A percentile compares a stretch with the other conserved stretches of the same genome.
phyloP scores from a whole-genome alignment of 1,284 basidiomycete genomes.

The Polyporus tsugae region DNA sequence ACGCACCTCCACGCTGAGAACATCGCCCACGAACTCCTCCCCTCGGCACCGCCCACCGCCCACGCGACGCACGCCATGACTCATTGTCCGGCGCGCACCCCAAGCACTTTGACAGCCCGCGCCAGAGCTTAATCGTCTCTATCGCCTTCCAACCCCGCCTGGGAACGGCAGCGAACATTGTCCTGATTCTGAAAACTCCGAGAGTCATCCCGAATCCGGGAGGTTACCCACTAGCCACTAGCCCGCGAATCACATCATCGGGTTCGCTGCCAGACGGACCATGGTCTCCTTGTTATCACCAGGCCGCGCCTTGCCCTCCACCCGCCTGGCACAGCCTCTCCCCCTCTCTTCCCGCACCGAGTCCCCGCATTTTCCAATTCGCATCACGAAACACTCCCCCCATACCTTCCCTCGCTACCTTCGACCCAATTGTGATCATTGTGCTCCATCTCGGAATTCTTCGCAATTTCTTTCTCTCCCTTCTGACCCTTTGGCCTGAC shows the following conservation, averaged over 20 bases:
- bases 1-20: neutral
- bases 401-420: constrained; percentile 24
- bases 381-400: constrained; percentile 17
- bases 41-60: constrained; percentile 13
- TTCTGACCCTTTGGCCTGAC: constrained; percentile 24
- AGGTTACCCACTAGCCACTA: constrained; percentile 15
- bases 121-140: constrained; percentile 29
- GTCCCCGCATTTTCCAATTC: constrained; percentile 23
- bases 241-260: constrained; percentile 34
- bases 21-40: neutral
- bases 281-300: constrained; percentile 22
- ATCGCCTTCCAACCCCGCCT: constrained; percentile 25
- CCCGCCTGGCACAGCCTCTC: constrained; percentile 26
- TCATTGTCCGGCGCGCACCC: constrained; percentile 16
- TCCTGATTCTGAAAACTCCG: constrained; percentile 9
- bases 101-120: constrained; percentile 30
- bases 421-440: constrained; percentile 34
- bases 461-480: constrained; percentile 21
- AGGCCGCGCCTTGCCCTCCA: constrained; percentile 21
- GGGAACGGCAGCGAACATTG: constrained; percentile 20
- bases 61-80: constrained; percentile 9
- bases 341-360: constrained; percentile 14
- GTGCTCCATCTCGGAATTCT: constrained; percentile 23
- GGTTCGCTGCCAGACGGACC: constrained; percentile 27
- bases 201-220: constrained; percentile 6